Evolutionary conservation across 192 early-diverging fungal genomes (phyloP).

Genomic region (Gigaspora rosea): DNA sequence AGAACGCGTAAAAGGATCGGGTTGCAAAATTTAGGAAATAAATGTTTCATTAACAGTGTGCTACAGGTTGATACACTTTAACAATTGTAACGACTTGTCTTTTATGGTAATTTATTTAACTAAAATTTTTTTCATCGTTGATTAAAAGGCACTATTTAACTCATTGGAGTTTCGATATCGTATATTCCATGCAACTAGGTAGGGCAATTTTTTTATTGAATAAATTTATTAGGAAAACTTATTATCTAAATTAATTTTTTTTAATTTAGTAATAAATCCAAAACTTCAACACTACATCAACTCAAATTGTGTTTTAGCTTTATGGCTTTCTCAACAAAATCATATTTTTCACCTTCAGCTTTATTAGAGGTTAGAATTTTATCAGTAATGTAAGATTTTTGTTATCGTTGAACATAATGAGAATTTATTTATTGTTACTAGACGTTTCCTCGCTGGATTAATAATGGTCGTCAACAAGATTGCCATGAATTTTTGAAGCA

Average conservation of each 20-base stretch:
- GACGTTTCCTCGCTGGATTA: slow-evolving; percentile 20
- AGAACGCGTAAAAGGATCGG: slow-evolving; percentile 41
- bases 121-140: not conserved
- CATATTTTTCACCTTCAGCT: slow-evolving; percentile 10
- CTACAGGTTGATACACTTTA: slow-evolving; percentile 56
- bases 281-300: not conserved
- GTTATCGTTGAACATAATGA: not conserved
- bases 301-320: slow-evolving; percentile 11
- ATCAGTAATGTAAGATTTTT: not conserved
- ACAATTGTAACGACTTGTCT: not conserved
- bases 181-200: not conserved
- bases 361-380: slow-evolving; percentile 20
- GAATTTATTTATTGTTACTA: not conserved
- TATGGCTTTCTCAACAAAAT: not conserved
- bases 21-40: slow-evolving; percentile 82
- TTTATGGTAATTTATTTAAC: not conserved
- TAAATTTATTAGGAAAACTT: not conserved
- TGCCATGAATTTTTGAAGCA: slow-evolving; percentile 29
- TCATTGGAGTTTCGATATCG: slow-evolving; percentile 16
- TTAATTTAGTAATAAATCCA: not conserved
- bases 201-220: not conserved
- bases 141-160: slow-evolving; percentile 25
- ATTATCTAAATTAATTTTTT: not conserved
- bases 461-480: slow-evolving; percentile 30
- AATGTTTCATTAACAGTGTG: slow-evolving; percentile 86